A percentile compares a stretch with the other conserved stretches of the same genome.
phyloP scores from a whole-genome alignment of 2,329 filamentous ascomycete species.

The Lasiodiplodia gonubiensis region DNA sequence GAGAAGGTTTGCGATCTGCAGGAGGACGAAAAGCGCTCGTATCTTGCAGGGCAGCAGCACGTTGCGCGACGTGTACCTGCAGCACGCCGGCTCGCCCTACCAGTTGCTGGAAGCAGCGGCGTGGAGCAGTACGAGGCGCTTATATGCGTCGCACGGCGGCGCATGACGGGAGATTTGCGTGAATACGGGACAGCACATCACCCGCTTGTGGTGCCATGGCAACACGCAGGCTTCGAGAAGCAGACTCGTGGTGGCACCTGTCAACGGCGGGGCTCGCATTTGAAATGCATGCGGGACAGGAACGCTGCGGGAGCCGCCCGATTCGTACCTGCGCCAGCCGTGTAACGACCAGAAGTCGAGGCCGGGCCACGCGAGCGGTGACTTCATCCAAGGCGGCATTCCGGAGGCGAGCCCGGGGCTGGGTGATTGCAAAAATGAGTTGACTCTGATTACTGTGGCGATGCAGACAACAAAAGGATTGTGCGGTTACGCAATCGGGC shows the following conservation, averaged over 20 bases:
- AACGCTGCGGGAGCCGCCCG: background rate
- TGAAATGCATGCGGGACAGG: background rate
- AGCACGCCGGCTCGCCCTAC: conserved; percentile 17
- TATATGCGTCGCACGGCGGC: conserved; percentile 15
- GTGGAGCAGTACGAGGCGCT: conserved; percentile 20
- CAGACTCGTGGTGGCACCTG: conserved; percentile 6
- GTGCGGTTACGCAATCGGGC: conserved; percentile 17
- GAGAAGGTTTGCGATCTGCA: conserved; percentile 10
- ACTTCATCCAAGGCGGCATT: conserved; percentile 2
- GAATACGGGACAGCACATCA: conserved; percentile 21
- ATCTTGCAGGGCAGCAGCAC: conserved; percentile 14
- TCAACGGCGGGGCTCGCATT: conserved; percentile 4
- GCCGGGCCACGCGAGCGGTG: background rate
- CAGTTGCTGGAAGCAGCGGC: background rate
- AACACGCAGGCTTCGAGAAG: background rate
- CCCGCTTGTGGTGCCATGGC: conserved; percentile 1
- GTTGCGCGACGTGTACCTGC: conserved; percentile 28
- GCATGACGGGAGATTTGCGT: conserved; percentile 21
- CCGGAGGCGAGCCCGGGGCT: background rate
- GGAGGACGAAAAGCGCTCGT: conserved; percentile 1
- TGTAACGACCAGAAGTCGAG: conserved; percentile 11
- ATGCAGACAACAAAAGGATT: background rate
- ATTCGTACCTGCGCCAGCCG: conserved; percentile 19
- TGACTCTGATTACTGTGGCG: conserved; percentile 2
- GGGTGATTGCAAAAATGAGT: conserved; percentile 1